Base-by-base conservation (phyloP, 208 protist species). In the Leishmania turanica region DNA sequence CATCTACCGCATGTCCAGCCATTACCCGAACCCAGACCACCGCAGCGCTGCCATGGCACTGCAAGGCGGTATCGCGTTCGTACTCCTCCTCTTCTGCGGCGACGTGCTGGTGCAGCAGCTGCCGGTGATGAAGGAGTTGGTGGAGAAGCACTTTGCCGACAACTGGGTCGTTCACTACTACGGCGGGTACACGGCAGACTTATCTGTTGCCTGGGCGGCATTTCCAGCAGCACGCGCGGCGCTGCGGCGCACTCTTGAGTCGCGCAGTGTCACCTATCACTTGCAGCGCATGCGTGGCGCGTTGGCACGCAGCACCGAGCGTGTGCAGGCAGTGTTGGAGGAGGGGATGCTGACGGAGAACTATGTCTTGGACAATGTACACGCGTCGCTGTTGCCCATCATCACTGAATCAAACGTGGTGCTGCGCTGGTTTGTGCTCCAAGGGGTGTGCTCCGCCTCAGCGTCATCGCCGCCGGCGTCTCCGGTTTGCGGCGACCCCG, bases 161-260 rank as follows among this genome's bases (percentile, higher is more conserved):
- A 99, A 99, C 87, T 99, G 99, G 99, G 92, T 99, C 15, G 97
- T 99, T 66, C 91, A 98, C 74, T 99, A 98, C 84, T 99, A 99
- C 89, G 95, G 99, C 84, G 99, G 99, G 40, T 97, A 96, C 87
- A 97, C 92, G 0, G 96, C 98, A 31, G 99, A 99, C 79, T 84
- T 99, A 17, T 91, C 90, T 1, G 74, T 96, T 13, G 87, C 89
- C 53, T 99, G 99, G 99, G 87, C 90, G 4, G 76, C 85, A 4
- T 99, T 99, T 78, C 97, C 95, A 51, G 98, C 99, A 0, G 99
- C 99, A 0, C 91, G 83, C 8, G 56, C 64, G 17, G 98, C 99
- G 27, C 91, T 99, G 13, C 88, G 85, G 34, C 97, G 98, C 69
- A 99, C 96, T 0, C 84, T 99, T 49, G 83, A 91, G 56, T 37